Base-by-base conservation (phyloP, 257 asterid genomes). In the Rehmannia glutinosa region DNA sequence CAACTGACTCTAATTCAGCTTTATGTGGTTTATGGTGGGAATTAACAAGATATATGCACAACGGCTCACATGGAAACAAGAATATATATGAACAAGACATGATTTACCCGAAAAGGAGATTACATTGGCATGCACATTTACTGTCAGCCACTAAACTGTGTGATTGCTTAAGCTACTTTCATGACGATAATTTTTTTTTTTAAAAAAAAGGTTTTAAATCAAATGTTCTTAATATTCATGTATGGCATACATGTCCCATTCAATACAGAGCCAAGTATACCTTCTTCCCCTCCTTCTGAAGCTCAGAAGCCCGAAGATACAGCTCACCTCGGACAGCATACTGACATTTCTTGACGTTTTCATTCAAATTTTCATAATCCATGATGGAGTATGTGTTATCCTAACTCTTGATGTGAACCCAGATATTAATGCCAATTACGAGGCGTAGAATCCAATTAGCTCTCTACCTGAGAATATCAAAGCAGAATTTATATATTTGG, bases 311-410 rank as follows among this genome's bases (percentile, higher is more conserved):
- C 43, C 97, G 97, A 68, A 95, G 99, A 81, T 95, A 95, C 74
- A 95, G 90, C 85, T 95, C 99, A 21, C 99, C 99, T 63, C 99
- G 86, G 71, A 95, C 98, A 62, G 99, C 98, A 76, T 95, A 95
- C 74, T 95, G 98, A 55, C 97, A 89, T 77, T 84, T 91, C 91
- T 95, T 91, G 46, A 95, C 93, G 69, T 95, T 95, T 76, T 91
- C 97, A 47, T 91, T 95, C 93, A 95, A 72, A 66, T 91, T 91
- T 50, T 95, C 98, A 43, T 87, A 91, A 75, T 95, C 97, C 77
- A 74, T 74, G 75, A 25, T 66, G 63, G 51, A 30, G 60, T 27
- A 23, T 63, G 56, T 75, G 4, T 57, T 15, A 21, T 47, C 33
- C 59, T 6, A 63, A 19, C 52, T 41, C 32, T 35, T 28, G 16